Percentiles rank a stretch among this genome's conserved stretches.
Evolutionary conservation across 768 basidiomycete genomes (phyloP).

Genomic region (Xerocomellus dryophilus): DNA sequence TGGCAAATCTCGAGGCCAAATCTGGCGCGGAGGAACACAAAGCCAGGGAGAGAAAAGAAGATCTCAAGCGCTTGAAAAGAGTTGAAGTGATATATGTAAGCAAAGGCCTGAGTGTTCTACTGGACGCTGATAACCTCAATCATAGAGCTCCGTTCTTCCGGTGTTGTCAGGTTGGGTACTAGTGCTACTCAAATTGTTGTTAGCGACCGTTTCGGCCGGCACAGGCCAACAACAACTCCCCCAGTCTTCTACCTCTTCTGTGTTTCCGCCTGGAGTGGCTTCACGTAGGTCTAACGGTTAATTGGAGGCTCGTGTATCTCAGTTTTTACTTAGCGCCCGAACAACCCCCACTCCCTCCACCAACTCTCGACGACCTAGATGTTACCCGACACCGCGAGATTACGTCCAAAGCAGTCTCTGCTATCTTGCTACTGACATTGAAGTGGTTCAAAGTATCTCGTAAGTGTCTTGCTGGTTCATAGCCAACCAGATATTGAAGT

Average conservation of each 20-base stretch:
- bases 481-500: background rate
- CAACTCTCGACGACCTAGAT: slow-evolving; percentile 87
- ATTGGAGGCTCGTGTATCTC: background rate
- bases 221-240: slow-evolving; percentile 53
- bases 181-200: slow-evolving; percentile 85
- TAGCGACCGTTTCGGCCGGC: slow-evolving; percentile 89
- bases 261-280: slow-evolving; percentile 67
- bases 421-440: slow-evolving; percentile 81
- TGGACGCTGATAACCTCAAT: background rate
- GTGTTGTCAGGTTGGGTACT: slow-evolving; percentile 88
- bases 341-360: slow-evolving; percentile 60
- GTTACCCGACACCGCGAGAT: slow-evolving; percentile 95
- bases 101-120: background rate
- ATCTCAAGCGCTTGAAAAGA: slow-evolving; percentile 81
- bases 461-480: slow-evolving; percentile 41
- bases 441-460: slow-evolving; percentile 99
- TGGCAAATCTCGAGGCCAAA: slow-evolving; percentile 48
- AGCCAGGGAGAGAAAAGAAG: slow-evolving; percentile 67
- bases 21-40: slow-evolving; percentile 53
- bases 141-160: slow-evolving; percentile 78
- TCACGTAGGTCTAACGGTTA: slow-evolving; percentile 48
- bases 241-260: slow-evolving; percentile 63
- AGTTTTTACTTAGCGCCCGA: slow-evolving; percentile 48
- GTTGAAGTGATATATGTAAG: slow-evolving; percentile 93
- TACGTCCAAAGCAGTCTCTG: slow-evolving; percentile 95